Evolutionary conservation across 805 yeast species (phyloP), one percentile per base, ranked within the genome.

Genomic region (Saccharomycopsis guyanensis): DNA sequence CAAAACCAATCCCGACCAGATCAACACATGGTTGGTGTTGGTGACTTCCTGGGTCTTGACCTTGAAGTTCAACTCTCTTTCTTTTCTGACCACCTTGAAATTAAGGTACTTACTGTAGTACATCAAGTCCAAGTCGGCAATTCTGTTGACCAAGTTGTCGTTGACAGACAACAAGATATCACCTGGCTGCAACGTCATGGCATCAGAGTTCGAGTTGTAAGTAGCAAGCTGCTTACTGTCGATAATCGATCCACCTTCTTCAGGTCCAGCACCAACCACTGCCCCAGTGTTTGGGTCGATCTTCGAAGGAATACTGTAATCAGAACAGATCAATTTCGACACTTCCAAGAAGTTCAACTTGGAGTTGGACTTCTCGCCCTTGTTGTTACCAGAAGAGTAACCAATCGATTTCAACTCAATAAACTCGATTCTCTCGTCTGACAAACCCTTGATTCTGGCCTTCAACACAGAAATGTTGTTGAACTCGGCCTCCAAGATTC

Each of bases 111-210:
- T 51, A 22, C 44, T 40, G 25, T 51, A 51, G 27, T 49, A 51
- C 54, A 51, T 51, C 43, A 51, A 49, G 39, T 51, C 54, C 31
- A 51, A 49, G 32, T 51, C 54, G 20, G 54, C 54, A 18, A 51
- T 45, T 23, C 52, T 24, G 24, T 48, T 51, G 3, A 51, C 54
- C 38, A 49, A 33, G 35, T 49, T 49, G 18, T 51, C 54, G 32
- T 51, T 51, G 13, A 51, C 52, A 18, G 52, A 49, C 27, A 51
- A 46, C 12, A 51, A 32, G 39, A 51, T 51, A 24, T 51, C 54
- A 15, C 52, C 52, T 4, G 54, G 54, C 27, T 51, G 54, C 15
- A 51, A 38, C 12, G 53, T 51, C 48, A 49, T 35, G 29, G 49
- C 37, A 24, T 49, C 54, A 18, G 40, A 40, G 36, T 33, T 41